phyloP scores from a whole-genome alignment of 306 rosid genomes.

The Abrus precatorius region DNA sequence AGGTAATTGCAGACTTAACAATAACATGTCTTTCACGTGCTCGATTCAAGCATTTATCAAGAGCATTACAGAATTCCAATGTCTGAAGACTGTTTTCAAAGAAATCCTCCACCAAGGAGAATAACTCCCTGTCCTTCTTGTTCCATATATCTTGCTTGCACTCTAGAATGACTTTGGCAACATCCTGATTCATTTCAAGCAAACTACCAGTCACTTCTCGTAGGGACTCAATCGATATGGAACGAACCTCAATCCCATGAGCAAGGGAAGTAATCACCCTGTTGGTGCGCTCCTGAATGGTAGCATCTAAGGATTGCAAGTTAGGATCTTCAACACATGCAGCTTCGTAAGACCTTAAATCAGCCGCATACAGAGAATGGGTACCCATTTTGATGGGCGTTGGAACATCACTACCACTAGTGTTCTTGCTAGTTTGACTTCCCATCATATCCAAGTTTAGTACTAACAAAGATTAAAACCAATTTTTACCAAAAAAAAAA shows the following conservation, averaged over 20 bases:
- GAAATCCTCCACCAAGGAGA: slow-evolving; percentile 70
- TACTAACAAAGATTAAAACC: slow-evolving; percentile 23
- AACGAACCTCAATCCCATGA: slow-evolving; percentile 64
- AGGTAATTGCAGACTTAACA: slow-evolving; percentile 65
- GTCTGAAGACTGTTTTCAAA: slow-evolving; percentile 75
- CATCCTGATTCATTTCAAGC: slow-evolving; percentile 85
- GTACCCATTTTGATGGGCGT: slow-evolving; percentile 55
- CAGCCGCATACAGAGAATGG: slow-evolving; percentile 58
- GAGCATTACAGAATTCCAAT: slow-evolving; percentile 75
- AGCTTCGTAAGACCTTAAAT: slow-evolving; percentile 81
- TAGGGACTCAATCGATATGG: slow-evolving; percentile 74
- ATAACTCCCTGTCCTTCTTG: slow-evolving; percentile 60
- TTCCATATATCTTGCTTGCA: slow-evolving; percentile 77
- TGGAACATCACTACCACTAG: slow-evolving; percentile 42
- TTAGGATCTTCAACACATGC: slow-evolving; percentile 72
- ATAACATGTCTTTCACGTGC: slow-evolving; percentile 65
- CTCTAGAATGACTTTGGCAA: slow-evolving; percentile 69
- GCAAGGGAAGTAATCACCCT: slow-evolving; percentile 75
- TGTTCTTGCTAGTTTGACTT: slow-evolving; percentile 66
- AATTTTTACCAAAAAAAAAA: not conserved
- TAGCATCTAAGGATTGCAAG: slow-evolving; percentile 74
- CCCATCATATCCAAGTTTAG: slow-evolving; percentile 70
- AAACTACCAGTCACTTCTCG: slow-evolving; percentile 74
- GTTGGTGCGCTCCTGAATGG: slow-evolving; percentile 70
- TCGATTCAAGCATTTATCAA: slow-evolving; percentile 71